Conservation (phyloP, 2,329 filamentous ascomycete species). For the Pyrenochaeta sp. region DNA sequence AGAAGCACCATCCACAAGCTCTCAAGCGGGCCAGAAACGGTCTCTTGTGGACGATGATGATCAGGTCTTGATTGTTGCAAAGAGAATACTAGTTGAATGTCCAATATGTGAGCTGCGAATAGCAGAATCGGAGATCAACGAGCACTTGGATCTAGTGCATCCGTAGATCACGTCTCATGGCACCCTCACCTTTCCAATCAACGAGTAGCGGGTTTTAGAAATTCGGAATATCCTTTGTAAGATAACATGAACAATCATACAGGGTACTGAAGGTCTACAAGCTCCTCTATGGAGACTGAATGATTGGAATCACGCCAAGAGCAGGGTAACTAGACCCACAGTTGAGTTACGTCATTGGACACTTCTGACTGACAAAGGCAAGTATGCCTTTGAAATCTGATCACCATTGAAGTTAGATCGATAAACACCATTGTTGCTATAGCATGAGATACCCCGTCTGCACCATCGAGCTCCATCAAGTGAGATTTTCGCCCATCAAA, state of each 20-base stretch:
- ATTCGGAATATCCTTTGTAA: neutral
- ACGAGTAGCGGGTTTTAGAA: neutral
- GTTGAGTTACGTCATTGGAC: constrained; percentile 19
- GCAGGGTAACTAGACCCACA: constrained; percentile 2
- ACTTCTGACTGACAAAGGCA: neutral
- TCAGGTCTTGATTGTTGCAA: constrained; percentile 15
- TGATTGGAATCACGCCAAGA: neutral
- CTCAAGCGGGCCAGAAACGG: constrained; percentile 31
- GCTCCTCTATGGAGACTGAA: neutral
- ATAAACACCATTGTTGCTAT: neutral
- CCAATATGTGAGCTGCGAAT: constrained; percentile 49
- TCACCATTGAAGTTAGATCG: too few species aligned
- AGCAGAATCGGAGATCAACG: constrained; percentile 47
- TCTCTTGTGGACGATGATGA: constrained; percentile 16
- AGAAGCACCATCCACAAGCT: neutral
- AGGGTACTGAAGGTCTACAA: neutral
- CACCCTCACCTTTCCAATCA: neutral
- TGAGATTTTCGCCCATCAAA: neutral
- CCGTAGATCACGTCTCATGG: constrained; percentile 8
- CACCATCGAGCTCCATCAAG: neutral
- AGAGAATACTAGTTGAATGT: constrained; percentile 45
- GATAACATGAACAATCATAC: neutral
- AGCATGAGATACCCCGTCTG: neutral
- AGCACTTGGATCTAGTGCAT: constrained; percentile 50
- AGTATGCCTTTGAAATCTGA: too few species aligned